phyloP scores from a whole-genome alignment of 2,329 filamentous ascomycete genomes.

The Diaporthe destruens region DNA sequence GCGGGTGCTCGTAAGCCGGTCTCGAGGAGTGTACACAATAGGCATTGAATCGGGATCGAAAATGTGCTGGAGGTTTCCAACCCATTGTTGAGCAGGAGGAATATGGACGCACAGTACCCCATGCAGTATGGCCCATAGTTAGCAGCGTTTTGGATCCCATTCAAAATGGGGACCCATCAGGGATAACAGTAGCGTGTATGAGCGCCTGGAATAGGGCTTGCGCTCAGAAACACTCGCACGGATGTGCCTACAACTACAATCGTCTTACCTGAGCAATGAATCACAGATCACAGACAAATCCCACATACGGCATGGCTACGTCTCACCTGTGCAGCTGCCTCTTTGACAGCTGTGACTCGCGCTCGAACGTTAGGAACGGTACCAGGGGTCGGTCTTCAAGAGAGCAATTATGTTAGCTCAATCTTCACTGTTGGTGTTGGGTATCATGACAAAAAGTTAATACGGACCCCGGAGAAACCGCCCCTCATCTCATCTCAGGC shows the following conservation, averaged over 20 bases:
- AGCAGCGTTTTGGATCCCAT: too few relatives aligned
- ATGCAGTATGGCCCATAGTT: too few relatives aligned
- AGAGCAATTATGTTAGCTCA: slow-evolving; percentile 1
- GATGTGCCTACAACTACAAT: not conserved
- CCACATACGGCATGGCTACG: not conserved
- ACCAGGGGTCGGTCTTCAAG: not conserved
- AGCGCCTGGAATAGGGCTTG: not conserved
- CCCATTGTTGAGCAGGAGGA: too few relatives aligned
- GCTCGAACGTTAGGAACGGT: not conserved
- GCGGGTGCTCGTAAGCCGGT: not conserved
- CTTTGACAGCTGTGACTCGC: not conserved
- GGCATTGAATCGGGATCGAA: not conserved
- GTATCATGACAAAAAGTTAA: slow-evolving; percentile 42
- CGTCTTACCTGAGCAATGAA: not conserved
- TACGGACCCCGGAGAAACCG: not conserved
- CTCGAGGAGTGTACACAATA: not conserved
- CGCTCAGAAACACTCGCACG: too few relatives aligned
- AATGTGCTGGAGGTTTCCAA: not conserved
- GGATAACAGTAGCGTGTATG: too few relatives aligned
- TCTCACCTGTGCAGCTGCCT: not conserved
- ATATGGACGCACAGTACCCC: too few relatives aligned
- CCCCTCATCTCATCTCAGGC: slow-evolving; percentile 44
- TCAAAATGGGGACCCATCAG: not conserved
- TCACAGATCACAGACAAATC: not conserved
- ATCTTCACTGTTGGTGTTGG: slow-evolving; percentile 28